Percentiles rank a stretch among this genome's conserved stretches.
phyloP scores from a whole-genome alignment of 192 early-diverging fungal species.

The Coemansia sp. region DNA sequence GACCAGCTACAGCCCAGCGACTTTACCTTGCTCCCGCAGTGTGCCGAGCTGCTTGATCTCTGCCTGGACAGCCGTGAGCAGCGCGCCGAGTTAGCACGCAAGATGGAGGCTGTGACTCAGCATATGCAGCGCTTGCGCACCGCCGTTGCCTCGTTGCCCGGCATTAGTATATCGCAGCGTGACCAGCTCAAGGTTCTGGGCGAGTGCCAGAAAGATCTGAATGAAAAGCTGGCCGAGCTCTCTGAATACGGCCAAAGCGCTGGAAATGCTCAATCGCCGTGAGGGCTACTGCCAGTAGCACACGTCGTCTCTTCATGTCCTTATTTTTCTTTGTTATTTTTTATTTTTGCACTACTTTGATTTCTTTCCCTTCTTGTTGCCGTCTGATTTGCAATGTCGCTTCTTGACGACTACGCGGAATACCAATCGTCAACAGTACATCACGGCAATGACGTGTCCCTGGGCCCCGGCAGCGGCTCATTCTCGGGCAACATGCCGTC shows the following conservation, averaged over 20 bases:
- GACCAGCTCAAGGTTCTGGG: conserved; percentile 48
- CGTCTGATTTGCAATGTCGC: conserved; percentile 34
- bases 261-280: too few species aligned
- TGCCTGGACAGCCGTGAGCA: conserved; percentile 34
- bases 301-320: background rate
- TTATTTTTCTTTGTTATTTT: background rate
- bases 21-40: conserved; percentile 46
- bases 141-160: conserved; percentile 33
- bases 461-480: background rate
- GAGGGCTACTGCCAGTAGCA: too few species aligned
- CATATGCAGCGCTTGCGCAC: conserved; percentile 34
- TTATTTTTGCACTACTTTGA: background rate
- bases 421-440: conserved; percentile 25
- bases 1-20: conserved; percentile 43
- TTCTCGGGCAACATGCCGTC: background rate
- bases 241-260: conserved; percentile 18
- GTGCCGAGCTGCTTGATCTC: conserved; percentile 41
- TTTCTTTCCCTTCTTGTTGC: background rate
- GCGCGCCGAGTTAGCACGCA: conserved; percentile 40
- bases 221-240: conserved; percentile 29
- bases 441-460: background rate
- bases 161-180: conserved; percentile 45
- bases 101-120: conserved; percentile 40
- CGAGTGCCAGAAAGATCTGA: conserved; percentile 36
- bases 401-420: conserved; percentile 50